A percentile compares a stretch with the other conserved stretches of the same genome.
Conservation (phyloP, 148 eudicot species). For the Rhododendron simsii region DNA sequence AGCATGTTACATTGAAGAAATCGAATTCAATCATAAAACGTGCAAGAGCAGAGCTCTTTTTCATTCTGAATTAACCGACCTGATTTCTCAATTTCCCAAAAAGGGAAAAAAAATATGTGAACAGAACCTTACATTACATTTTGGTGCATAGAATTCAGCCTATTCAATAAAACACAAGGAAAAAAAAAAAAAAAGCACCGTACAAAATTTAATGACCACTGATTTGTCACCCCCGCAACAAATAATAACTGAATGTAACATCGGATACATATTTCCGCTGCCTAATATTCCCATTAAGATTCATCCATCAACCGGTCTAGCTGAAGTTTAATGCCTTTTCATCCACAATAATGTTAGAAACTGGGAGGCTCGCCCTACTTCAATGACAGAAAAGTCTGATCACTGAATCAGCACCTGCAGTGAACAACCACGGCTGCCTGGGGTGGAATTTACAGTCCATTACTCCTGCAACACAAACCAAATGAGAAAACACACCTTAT, state of each 20-base stretch:
- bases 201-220: background rate
- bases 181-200: background rate
- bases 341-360: background rate
- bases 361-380: background rate
- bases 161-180: background rate
- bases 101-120: background rate
- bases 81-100: background rate
- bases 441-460: conserved; percentile 70
- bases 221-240: background rate
- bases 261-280: background rate
- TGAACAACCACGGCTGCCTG: conserved; percentile 71
- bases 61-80: background rate
- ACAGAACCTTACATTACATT: background rate
- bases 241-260: background rate
- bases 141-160: background rate
- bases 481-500: background rate
- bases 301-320: background rate
- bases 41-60: background rate
- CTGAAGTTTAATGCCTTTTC: background rate
- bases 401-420: conserved; percentile 64
- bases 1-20: background rate
- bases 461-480: conserved; percentile 36
- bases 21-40: background rate
- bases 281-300: background rate
- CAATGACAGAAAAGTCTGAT: conserved; percentile 55